phyloP scores from a whole-genome alignment of 768 basidiomycete genomes.

The Galerina marginata region DNA sequence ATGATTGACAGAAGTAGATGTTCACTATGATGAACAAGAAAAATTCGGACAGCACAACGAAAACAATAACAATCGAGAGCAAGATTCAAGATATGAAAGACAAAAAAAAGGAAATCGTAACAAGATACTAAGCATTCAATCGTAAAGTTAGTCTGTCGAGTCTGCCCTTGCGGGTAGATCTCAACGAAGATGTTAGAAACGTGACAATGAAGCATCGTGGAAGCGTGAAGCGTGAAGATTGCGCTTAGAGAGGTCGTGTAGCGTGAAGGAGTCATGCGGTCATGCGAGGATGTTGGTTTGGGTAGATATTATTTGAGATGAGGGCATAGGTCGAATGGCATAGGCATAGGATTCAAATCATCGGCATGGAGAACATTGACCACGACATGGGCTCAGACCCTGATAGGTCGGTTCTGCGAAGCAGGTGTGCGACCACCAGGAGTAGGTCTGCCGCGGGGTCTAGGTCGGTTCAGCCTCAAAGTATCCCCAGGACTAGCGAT shows the following conservation, averaged over 20 bases:
- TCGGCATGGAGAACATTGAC: constrained; percentile 6
- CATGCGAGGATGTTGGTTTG: neutral
- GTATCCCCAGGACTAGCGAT: constrained; percentile 49
- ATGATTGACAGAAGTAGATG: neutral
- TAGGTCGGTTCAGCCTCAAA: constrained; percentile 53
- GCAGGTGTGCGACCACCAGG: constrained; percentile 25
- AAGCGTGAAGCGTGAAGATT: constrained; percentile 6
- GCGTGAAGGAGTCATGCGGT: constrained; percentile 2
- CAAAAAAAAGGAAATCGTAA: constrained; percentile 3
- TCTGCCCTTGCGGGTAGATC: neutral
- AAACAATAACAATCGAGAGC: constrained; percentile 9
- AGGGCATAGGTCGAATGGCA: neutral
- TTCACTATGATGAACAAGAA: constrained; percentile 4
- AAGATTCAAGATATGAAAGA: constrained; percentile 1
- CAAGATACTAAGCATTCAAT: neutral
- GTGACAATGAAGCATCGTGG: constrained; percentile 3
- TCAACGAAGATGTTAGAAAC: neutral
- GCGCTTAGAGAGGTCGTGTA: neutral
- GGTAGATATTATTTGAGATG: neutral
- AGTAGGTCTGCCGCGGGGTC: constrained; percentile 54
- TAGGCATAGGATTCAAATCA: neutral
- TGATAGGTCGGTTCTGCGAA: constrained; percentile 5
- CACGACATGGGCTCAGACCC: constrained; percentile 5
- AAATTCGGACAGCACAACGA: constrained; percentile 1
- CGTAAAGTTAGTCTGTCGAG: neutral